Evolutionary conservation across 129 eudicot genomes (phyloP).

Genomic region (Calendula officinalis): DNA sequence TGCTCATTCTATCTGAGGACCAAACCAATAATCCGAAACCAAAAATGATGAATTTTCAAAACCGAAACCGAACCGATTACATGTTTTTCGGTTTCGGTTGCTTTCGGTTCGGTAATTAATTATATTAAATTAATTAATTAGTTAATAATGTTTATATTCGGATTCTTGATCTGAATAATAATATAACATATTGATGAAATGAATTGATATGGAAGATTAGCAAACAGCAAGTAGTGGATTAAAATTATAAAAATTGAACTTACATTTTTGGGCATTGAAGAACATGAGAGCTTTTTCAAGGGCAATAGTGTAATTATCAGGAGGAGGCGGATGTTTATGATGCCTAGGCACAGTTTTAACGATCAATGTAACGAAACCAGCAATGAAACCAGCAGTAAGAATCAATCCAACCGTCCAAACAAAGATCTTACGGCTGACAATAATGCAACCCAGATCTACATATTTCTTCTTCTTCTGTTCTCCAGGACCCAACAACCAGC

Average conservation of each 20-base stretch:
- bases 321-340: slow-evolving; percentile 51
- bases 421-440: slow-evolving; percentile 70
- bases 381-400: slow-evolving; percentile 61
- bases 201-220: neutral
- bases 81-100: too few species aligned
- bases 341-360: slow-evolving; percentile 66
- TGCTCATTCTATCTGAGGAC: too few species aligned
- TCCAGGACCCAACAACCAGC: slow-evolving; percentile 74
- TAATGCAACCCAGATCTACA: slow-evolving; percentile 71
- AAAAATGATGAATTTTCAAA: too few species aligned
- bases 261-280: slow-evolving; percentile 63
- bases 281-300: slow-evolving; percentile 72
- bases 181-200: neutral
- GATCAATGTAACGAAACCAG: slow-evolving; percentile 54
- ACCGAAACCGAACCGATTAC: too few species aligned
- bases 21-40: too few species aligned
- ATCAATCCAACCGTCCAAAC: slow-evolving; percentile 65
- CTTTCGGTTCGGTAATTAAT: too few species aligned
- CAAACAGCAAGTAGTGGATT: too few species aligned
- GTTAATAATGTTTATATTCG: neutral
- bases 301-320: slow-evolving; percentile 78
- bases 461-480: slow-evolving; percentile 86
- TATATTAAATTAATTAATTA: neutral
- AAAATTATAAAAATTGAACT: neutral
- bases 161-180: neutral